A percentile compares a stretch with the other conserved stretches of the same genome.
phyloP scores from a whole-genome alignment of 345 rosid species.

The Eucalyptus curtisii region DNA sequence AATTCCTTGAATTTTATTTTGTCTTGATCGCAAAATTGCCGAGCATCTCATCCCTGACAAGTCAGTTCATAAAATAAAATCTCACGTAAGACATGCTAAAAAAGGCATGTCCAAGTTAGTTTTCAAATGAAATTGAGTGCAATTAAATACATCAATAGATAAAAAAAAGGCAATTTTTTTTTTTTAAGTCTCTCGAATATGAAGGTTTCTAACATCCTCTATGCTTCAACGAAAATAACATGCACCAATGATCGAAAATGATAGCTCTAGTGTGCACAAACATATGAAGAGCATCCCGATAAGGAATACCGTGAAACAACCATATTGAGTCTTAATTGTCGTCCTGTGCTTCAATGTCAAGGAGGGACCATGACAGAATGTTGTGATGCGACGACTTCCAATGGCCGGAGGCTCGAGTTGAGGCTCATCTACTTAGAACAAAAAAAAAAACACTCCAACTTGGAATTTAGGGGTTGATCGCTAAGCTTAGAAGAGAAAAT shows the following conservation, averaged over 20 bases:
- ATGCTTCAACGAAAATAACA: background rate
- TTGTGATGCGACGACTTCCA: rapidly evolving
- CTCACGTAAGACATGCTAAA: background rate
- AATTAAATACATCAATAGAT: background rate
- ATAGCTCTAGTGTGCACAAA: background rate
- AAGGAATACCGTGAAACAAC: background rate
- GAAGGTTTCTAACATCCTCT: background rate
- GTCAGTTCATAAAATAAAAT: background rate
- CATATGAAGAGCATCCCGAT: background rate
- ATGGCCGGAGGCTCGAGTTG: background rate
- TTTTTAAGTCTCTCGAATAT: background rate
- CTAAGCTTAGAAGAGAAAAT: background rate
- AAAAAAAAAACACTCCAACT: background rate
- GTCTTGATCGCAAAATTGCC: rapidly evolving
- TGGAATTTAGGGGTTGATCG: background rate
- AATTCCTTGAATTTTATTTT: background rate
- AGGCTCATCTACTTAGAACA: background rate
- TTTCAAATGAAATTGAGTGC: background rate
- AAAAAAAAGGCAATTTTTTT: background rate
- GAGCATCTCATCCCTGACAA: background rate
- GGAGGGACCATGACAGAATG: background rate
- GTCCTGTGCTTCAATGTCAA: background rate
- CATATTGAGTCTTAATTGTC: background rate
- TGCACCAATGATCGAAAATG: background rate
- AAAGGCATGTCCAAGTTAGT: rapidly evolving